Conservation (phyloP, 2,329 filamentous ascomycete genomes). For the Tolypocladium ovalisporum region DNA sequence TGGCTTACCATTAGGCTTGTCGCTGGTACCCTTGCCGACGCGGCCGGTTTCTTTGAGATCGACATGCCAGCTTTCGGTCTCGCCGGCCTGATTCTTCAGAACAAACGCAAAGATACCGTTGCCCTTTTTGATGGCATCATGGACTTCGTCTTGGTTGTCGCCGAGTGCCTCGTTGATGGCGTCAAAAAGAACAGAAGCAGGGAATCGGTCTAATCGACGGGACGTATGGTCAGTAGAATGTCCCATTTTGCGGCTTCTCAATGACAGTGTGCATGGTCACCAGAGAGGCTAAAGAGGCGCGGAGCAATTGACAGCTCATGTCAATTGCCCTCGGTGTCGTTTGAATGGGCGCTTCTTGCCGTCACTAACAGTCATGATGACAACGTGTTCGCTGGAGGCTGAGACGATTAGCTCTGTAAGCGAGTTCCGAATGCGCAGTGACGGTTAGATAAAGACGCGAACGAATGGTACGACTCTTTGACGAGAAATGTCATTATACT, state of each 20-base stretch:
- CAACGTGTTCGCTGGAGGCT: no score
- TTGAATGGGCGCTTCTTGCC: not conserved
- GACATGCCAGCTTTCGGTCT: constrained; percentile 83
- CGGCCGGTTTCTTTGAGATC: constrained; percentile 85
- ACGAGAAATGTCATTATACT: no score
- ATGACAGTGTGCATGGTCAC: no score
- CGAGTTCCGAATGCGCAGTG: not conserved
- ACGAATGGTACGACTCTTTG: no score
- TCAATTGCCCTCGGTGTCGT: no score
- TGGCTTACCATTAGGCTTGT: constrained; percentile 65
- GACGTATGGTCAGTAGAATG: not conserved
- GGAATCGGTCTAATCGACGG: constrained; percentile 57
- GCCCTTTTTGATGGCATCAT: constrained; percentile 82
- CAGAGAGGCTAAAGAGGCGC: no score
- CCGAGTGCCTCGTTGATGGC: constrained; percentile 65
- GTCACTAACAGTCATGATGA: not conserved
- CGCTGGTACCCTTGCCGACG: constrained; percentile 66
- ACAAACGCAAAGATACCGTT: constrained; percentile 84
- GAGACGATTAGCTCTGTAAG: no score
- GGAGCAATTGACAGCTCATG: no score
- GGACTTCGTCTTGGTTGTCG: constrained; percentile 59
- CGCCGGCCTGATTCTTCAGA: constrained; percentile 74
- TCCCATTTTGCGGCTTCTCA: no score
- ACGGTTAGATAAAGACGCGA: not conserved
- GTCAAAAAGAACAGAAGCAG: constrained; percentile 85